Evolutionary conservation across 2,329 filamentous ascomycete genomes (phyloP).

Genomic region (Botryotinia calthae): DNA sequence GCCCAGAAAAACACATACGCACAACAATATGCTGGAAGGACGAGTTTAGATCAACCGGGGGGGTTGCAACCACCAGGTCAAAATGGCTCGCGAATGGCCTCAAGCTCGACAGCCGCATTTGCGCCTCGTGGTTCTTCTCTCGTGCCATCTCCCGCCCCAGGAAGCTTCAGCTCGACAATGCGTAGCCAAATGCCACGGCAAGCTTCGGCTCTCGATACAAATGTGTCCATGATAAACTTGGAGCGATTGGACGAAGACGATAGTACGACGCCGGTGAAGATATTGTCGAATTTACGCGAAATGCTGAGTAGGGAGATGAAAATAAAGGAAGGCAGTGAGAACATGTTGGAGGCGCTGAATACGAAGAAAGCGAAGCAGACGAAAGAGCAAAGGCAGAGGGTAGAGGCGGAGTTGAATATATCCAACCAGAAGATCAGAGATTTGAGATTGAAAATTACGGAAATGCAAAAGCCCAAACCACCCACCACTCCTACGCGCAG

Average conservation of each 20-base stretch:
- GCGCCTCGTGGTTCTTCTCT: slow-evolving; percentile 67
- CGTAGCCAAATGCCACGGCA: slow-evolving; percentile 67
- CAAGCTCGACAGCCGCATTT: slow-evolving; percentile 58
- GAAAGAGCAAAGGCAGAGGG: slow-evolving; percentile 75
- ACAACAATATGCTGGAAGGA: slow-evolving; percentile 45
- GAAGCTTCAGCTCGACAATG: slow-evolving; percentile 87
- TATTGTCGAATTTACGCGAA: slow-evolving; percentile 73
- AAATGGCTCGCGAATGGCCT: slow-evolving; percentile 50
- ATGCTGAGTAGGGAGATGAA: slow-evolving; percentile 93
- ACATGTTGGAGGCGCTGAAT: slow-evolving; percentile 92
- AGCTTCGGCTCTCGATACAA: slow-evolving; percentile 57
- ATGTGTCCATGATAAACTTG: slow-evolving; percentile 47
- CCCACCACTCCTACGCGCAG: slow-evolving; percentile 48
- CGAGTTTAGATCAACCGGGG: slow-evolving; percentile 57
- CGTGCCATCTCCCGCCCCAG: slow-evolving; percentile 67
- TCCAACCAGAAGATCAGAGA: slow-evolving; percentile 73
- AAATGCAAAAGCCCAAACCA: slow-evolving; percentile 52
- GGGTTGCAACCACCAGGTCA: slow-evolving; percentile 47
- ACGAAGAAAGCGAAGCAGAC: slow-evolving; percentile 94
- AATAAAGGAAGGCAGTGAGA: slow-evolving; percentile 97
- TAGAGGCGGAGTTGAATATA: slow-evolving; percentile 85
- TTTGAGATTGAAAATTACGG: slow-evolving; percentile 58
- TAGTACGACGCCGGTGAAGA: slow-evolving; percentile 62
- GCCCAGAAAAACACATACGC: slow-evolving; percentile 52
- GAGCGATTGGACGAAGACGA: slow-evolving; percentile 65